These are phyloP conservation scores for Endothia cerciana DNA, from an alignment of 2,329 filamentous ascomycete genomes.

Conservation along the genomic window DNA sequence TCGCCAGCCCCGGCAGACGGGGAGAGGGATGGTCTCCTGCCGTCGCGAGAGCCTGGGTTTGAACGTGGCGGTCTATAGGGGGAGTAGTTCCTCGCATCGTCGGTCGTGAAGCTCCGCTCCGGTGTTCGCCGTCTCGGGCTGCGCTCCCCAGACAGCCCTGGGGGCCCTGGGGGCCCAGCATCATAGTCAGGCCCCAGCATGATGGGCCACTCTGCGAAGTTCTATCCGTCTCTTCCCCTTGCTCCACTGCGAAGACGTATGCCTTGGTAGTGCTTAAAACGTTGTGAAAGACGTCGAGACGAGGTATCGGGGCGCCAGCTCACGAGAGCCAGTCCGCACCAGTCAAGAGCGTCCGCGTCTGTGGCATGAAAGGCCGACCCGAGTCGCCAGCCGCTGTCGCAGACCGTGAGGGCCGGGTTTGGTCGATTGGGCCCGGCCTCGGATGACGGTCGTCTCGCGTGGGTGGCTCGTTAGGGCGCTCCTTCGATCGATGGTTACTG, in stretches of 20 bases:
- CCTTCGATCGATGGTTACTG: conserved; percentile 20
- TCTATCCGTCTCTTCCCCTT: conserved; percentile 24
- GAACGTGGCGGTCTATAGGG: conserved; percentile 35
- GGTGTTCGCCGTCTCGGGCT: conserved; percentile 36
- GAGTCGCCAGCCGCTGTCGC: conserved; percentile 25
- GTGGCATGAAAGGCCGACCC: conserved; percentile 22
- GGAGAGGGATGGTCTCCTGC: conserved; percentile 28
- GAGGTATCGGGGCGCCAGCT: conserved; percentile 26
- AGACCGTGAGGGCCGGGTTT: conserved; percentile 18
- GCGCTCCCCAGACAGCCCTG: conserved; percentile 45
- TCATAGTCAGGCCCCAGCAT: conserved; percentile 53
- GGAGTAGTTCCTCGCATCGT: conserved; percentile 31
- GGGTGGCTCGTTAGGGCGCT: conserved; percentile 15
- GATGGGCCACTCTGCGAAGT: conserved; percentile 28
- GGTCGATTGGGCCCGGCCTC: conserved; percentile 20
- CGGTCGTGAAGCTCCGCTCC: conserved; percentile 31
- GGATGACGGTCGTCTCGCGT: conserved; percentile 21
- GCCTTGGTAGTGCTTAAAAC: conserved; percentile 1
- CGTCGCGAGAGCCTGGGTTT: conserved; percentile 33
- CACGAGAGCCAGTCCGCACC: conserved; percentile 26
- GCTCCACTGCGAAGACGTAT: conserved; percentile 16
- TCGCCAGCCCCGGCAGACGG: conserved; percentile 26
- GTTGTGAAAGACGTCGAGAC: conserved; percentile 13
- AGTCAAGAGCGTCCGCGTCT: conserved; percentile 25
- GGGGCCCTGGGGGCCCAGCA: conserved; percentile 44